Evolutionary conservation across 495 filamentous ascomycete species (phyloP).

Genomic region (Hypoxylon subgilvum): DNA sequence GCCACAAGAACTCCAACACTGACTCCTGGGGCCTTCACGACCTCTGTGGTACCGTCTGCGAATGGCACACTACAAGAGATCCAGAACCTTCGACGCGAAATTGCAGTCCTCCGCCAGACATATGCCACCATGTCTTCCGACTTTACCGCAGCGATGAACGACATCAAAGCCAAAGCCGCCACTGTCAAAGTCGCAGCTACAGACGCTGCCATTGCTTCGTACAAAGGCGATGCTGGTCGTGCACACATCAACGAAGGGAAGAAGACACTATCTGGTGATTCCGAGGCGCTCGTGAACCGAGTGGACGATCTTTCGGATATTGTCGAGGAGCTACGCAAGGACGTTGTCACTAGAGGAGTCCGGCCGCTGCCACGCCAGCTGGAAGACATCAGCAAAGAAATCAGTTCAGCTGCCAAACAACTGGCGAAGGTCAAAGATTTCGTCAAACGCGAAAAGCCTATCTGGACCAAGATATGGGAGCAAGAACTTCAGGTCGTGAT

Average conservation of each 20-base stretch:
- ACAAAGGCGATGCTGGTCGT: constrained; percentile 75
- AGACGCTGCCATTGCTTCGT: constrained; percentile 66
- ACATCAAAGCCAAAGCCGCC: constrained; percentile 77
- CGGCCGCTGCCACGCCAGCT: constrained; percentile 90
- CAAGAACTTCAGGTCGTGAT: constrained; percentile 92
- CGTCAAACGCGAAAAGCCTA: constrained; percentile 85
- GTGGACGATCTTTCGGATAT: constrained; percentile 96
- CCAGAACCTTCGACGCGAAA: constrained; percentile 82
- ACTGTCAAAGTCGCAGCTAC: constrained; percentile 77
- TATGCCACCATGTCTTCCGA: constrained; percentile 89
- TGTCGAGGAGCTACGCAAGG: constrained; percentile 95
- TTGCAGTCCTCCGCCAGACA: constrained; percentile 91
- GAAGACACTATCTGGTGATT: constrained; percentile 80
- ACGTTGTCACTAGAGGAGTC: constrained; percentile 91
- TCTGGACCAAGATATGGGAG: constrained; percentile 99
- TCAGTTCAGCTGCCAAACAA: constrained; percentile 77
- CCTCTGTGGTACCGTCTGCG: too few relatives aligned
- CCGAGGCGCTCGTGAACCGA: constrained; percentile 82
- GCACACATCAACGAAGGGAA: constrained; percentile 84
- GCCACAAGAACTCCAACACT: constrained; percentile 39
- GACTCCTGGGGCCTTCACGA: constrained; percentile 37
- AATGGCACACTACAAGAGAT: constrained; percentile 71
- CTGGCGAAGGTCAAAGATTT: constrained; percentile 96
- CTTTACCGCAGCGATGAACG: constrained; percentile 83
- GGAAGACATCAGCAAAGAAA: constrained; percentile 84